phyloP scores from a whole-genome alignment of 2,329 filamentous ascomycete genomes.

The Xylariaceae sp. region DNA sequence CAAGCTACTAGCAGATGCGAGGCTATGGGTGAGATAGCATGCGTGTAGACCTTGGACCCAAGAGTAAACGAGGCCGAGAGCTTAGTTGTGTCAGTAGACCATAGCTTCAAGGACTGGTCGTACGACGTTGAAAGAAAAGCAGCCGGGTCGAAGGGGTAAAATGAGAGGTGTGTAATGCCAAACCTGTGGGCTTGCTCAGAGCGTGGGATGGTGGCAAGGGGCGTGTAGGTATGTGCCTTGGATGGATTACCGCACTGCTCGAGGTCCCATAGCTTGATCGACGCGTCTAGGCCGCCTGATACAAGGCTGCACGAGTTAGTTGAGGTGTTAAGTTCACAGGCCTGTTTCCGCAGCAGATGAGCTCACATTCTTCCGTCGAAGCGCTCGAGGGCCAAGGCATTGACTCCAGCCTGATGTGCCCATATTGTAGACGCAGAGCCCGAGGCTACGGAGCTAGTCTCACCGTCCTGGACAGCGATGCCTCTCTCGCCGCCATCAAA shows the following conservation, averaged over 20 bases:
- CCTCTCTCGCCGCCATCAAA: constrained; percentile 66
- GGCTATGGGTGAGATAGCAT: constrained; percentile 75
- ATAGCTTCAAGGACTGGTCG: constrained; percentile 76
- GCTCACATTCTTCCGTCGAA: constrained; percentile 76
- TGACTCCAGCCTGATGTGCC: constrained; percentile 80
- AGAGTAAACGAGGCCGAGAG: constrained; percentile 70
- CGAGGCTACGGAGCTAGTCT: constrained; percentile 26
- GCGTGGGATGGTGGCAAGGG: constrained; percentile 54
- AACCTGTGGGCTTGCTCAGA: constrained; percentile 60
- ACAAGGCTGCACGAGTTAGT: constrained; percentile 60
- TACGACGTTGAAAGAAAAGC: constrained; percentile 79
- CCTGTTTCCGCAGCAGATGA: neutral
- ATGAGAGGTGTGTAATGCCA: constrained; percentile 74
- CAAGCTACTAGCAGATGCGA: constrained; percentile 80
- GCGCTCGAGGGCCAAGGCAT: constrained; percentile 76
- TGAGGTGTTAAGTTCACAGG: neutral
- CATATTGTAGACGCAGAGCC: constrained; percentile 46
- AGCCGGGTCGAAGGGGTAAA: constrained; percentile 76
- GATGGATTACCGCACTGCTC: constrained; percentile 58
- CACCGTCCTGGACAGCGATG: constrained; percentile 32
- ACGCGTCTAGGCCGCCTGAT: constrained; percentile 84
- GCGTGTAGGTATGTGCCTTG: constrained; percentile 53
- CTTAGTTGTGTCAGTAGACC: constrained; percentile 65
- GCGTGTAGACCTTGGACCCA: constrained; percentile 71
- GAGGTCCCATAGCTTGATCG: constrained; percentile 85